These are phyloP conservation scores for Scheffersomyces spartinae DNA, from an alignment of 805 yeast species.

Conservation along the genomic window DNA sequence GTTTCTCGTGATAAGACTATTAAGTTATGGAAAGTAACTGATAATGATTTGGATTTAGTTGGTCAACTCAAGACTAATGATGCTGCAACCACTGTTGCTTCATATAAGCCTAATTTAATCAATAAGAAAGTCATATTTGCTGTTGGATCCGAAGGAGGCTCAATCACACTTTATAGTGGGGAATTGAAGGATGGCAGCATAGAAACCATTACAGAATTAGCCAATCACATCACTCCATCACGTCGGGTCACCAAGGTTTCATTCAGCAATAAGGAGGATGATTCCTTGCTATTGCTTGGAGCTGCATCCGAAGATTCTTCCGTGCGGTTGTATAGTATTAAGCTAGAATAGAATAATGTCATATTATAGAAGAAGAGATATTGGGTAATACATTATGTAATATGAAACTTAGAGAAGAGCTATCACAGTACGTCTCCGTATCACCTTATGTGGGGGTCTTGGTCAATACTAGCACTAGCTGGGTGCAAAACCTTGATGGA, in stretches of 20 bases:
- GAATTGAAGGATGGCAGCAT: slow-evolving; percentile 14
- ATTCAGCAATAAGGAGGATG: slow-evolving; percentile 32
- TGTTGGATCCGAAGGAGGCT: slow-evolving; percentile 66
- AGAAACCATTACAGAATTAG: slow-evolving; percentile 19
- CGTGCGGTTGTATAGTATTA: slow-evolving; percentile 29
- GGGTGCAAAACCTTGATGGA: too few relatives aligned
- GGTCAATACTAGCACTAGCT: too few relatives aligned
- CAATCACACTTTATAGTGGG: slow-evolving; percentile 33
- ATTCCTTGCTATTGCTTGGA: slow-evolving; percentile 30
- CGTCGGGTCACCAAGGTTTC: slow-evolving; percentile 49
- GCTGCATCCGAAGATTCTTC: slow-evolving; percentile 61
- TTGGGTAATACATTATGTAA: too few relatives aligned
- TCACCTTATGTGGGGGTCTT: too few relatives aligned
- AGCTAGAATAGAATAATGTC: too few relatives aligned
- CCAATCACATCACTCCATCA: slow-evolving; percentile 39
- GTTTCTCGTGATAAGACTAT: slow-evolving; percentile 79
- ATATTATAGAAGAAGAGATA: too few relatives aligned
- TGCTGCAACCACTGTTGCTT: slow-evolving; percentile 62
- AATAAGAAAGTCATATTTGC: slow-evolving; percentile 32
- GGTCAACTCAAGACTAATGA: slow-evolving; percentile 32
- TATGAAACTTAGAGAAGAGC: too few relatives aligned
- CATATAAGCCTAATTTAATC: slow-evolving; percentile 18
- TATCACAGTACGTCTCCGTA: too few relatives aligned
- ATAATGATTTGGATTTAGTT: slow-evolving; percentile 22
- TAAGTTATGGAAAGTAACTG: slow-evolving; percentile 53